A percentile compares a stretch with the other conserved stretches of the same genome.
These are phyloP conservation scores for Penicillium sp. DNA, from an alignment of 2,329 filamentous ascomycete genomes.

Conservation along the genomic window DNA sequence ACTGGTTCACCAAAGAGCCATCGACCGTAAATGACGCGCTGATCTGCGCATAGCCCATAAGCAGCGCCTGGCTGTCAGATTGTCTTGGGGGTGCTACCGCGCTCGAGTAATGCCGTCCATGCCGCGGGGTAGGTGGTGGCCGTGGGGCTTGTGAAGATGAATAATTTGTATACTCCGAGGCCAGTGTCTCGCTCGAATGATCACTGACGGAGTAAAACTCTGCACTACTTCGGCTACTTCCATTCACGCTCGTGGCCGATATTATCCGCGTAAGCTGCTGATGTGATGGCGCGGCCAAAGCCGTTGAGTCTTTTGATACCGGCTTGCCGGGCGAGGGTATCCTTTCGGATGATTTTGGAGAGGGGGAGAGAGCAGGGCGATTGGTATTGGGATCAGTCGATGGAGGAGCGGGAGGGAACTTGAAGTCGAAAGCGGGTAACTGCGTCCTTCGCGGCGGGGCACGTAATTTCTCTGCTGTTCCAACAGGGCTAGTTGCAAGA, in stretches of 20 bases:
- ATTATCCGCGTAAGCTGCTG: slow-evolving; percentile 68
- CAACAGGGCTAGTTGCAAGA: slow-evolving; percentile 41
- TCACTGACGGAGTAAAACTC: slow-evolving; percentile 97
- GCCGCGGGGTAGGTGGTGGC: slow-evolving; percentile 42
- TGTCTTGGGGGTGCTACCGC: slow-evolving; percentile 35
- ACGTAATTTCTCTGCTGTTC: slow-evolving; percentile 48
- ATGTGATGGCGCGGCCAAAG: slow-evolving; percentile 37
- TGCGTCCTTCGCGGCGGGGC: slow-evolving; percentile 47
- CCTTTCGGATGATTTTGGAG: slow-evolving; percentile 38
- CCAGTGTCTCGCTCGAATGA: slow-evolving; percentile 89
- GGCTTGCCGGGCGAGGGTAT: slow-evolving; percentile 26
- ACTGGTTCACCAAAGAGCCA: slow-evolving; percentile 85
- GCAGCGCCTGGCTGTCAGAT: slow-evolving; percentile 69
- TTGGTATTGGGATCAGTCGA: slow-evolving; percentile 35
- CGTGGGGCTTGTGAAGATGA: slow-evolving; percentile 59
- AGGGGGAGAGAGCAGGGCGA: slow-evolving; percentile 38
- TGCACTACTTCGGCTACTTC: slow-evolving; percentile 86
- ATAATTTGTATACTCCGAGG: slow-evolving; percentile 76
- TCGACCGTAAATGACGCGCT: slow-evolving; percentile 91
- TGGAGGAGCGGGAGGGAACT: slow-evolving; percentile 59
- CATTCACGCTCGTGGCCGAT: slow-evolving; percentile 75
- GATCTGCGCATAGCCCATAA: slow-evolving; percentile 98
- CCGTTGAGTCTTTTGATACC: slow-evolving; percentile 34
- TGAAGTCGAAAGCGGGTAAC: slow-evolving; percentile 57
- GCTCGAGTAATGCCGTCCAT: slow-evolving; percentile 54